phyloP scores from a whole-genome alignment of 257 asterid genomes.

The Lithospermum erythrorhizon region DNA sequence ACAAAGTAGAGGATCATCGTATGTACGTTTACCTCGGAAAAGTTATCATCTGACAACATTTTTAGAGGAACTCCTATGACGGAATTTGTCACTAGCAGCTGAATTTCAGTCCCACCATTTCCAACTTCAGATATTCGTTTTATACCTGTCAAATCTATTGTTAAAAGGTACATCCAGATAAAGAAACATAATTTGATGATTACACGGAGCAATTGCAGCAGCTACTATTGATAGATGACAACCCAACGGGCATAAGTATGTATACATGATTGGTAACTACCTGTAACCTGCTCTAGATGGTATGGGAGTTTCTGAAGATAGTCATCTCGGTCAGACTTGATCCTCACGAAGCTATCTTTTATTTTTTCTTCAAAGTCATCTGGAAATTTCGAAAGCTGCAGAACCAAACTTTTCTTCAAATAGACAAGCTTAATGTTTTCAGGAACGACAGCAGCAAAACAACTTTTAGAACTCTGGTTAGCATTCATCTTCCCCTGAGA shows the following conservation, averaged over 20 bases:
- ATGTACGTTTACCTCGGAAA: constrained; percentile 48
- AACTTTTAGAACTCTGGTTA: constrained; percentile 43
- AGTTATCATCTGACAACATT: constrained; percentile 62
- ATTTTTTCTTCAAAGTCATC: constrained; percentile 47
- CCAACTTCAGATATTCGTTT: constrained; percentile 33
- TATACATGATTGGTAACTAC: constrained; percentile 21
- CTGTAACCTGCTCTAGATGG: constrained; percentile 81
- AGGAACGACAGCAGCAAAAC: constrained; percentile 65
- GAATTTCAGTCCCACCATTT: constrained; percentile 30
- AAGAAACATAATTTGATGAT: not conserved
- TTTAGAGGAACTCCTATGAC: constrained; percentile 34
- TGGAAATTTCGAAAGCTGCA: constrained; percentile 50
- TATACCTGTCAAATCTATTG: constrained; percentile 37
- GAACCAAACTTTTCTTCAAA: constrained; percentile 53
- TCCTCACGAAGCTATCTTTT: constrained; percentile 79
- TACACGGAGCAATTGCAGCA: not conserved
- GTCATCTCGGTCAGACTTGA: constrained; percentile 71
- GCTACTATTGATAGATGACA: not conserved
- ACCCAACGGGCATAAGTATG: too few relatives aligned
- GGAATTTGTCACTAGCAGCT: constrained; percentile 50
- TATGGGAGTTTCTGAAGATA: constrained; percentile 53
- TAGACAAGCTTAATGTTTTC: constrained; percentile 69
- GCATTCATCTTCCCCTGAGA: constrained; percentile 25
- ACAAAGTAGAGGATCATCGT: not conserved
- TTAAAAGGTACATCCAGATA: constrained; percentile 2